A percentile compares a stretch with the other conserved stretches of the same genome.
Evolutionary conservation across 169 alveolate genomes (phyloP).

Genomic region (Cryptosporidium xiaoi): DNA sequence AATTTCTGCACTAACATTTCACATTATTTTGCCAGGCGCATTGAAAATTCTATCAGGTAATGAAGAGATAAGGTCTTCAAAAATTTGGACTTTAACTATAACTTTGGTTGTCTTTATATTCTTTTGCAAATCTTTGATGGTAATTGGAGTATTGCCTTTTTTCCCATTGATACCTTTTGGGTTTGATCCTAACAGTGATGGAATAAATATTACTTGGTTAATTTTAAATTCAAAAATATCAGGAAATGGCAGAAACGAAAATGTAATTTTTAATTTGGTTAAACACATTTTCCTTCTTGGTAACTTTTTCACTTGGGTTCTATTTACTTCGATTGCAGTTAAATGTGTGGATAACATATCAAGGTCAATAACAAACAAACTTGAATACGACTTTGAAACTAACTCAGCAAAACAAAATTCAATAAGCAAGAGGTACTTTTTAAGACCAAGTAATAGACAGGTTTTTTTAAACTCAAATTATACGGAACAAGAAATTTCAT

Average conservation of each 20-base stretch:
- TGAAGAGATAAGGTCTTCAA: constrained; percentile 22
- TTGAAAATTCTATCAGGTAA: background rate
- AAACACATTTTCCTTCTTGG: constrained; percentile 24
- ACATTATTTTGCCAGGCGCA: constrained; percentile 23
- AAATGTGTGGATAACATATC: constrained; percentile 44
- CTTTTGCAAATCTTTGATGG: background rate
- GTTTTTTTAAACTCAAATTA: background rate
- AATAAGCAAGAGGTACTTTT: constrained; percentile 16
- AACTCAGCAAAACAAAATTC: constrained; percentile 15
- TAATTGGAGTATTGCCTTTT: constrained; percentile 23
- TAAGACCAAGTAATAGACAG: constrained; percentile 26
- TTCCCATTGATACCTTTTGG: constrained; percentile 48
- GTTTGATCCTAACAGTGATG: constrained; percentile 48
- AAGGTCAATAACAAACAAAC: constrained; percentile 18
- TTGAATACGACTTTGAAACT: constrained; percentile 35
- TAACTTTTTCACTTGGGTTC: constrained; percentile 18
- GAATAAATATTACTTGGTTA: constrained; percentile 25
- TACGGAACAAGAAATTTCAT: no score
- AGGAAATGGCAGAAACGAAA: background rate
- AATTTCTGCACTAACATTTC: constrained; percentile 26
- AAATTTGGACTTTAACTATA: constrained; percentile 40
- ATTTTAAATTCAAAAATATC: constrained; percentile 8
- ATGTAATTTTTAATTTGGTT: background rate
- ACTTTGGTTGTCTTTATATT: constrained; percentile 16
- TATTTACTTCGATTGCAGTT: constrained; percentile 16